Percentiles rank a stretch among this genome's conserved stretches.
These are phyloP conservation scores for Aspergillus sp. DNA, from an alignment of 2,329 filamentous ascomycete species.

Conservation along the genomic window DNA sequence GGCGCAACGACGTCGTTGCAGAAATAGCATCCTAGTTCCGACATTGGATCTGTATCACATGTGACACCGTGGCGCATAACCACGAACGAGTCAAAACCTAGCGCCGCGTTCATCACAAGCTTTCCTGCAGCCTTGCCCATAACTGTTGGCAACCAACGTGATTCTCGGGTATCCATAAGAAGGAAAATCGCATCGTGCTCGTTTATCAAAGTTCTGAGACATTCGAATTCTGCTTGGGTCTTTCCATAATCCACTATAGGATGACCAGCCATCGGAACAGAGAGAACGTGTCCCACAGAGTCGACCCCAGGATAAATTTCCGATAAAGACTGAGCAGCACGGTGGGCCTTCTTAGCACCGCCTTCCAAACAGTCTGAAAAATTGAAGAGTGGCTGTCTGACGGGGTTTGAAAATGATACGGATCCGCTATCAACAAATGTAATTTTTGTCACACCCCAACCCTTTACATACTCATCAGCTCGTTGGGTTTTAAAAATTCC, in stretches of 20 bases:
- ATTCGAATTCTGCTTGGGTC: conserved; percentile 69
- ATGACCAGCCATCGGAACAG: conserved; percentile 94
- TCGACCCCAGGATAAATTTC: conserved; percentile 91
- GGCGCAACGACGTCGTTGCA: conserved; percentile 97
- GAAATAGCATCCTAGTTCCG: conserved; percentile 89
- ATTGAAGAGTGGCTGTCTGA: conserved; percentile 86
- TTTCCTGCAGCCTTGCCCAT: conserved; percentile 93
- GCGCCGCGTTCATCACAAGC: conserved; percentile 92
- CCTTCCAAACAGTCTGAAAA: conserved; percentile 86
- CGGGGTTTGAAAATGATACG: conserved; percentile 94
- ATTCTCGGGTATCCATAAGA: conserved; percentile 95
- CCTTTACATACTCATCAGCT: conserved; percentile 33
- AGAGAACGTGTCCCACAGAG: conserved; percentile 71
- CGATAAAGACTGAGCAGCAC: conserved; percentile 73
- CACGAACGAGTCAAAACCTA: conserved; percentile 95
- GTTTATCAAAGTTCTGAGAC: conserved; percentile 68
- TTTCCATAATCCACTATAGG: conserved; percentile 70
- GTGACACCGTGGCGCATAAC: conserved; percentile 90
- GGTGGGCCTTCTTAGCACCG: conserved; percentile 74
- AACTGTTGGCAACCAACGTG: conserved; percentile 89
- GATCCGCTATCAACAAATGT: conserved; percentile 92
- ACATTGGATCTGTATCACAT: conserved; percentile 50
- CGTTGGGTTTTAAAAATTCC: too few relatives aligned
- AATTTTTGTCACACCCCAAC: conserved; percentile 92
- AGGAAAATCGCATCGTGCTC: conserved; percentile 90